These are phyloP conservation scores for Cairneyella variabilis DNA, from an alignment of 495 filamentous ascomycete species.

Conservation along the genomic window DNA sequence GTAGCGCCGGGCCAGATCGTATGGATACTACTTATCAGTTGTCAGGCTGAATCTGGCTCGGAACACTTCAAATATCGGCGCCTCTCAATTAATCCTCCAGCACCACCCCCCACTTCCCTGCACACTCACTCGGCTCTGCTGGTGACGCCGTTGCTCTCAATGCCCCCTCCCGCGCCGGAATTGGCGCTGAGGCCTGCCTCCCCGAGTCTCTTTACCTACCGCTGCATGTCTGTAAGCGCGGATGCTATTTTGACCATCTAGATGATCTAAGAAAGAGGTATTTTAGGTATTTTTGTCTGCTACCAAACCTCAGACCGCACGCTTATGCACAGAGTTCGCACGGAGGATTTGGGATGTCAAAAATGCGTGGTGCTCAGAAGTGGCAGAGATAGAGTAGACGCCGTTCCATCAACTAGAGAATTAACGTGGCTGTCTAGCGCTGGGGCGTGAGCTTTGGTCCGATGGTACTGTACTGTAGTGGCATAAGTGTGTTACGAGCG, in stretches of 20 bases:
- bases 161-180: background rate
- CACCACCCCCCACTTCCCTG: too few relatives aligned
- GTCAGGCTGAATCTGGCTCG: too few relatives aligned
- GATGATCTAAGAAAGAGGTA: background rate
- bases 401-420: background rate
- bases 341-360: background rate
- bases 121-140: too few relatives aligned
- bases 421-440: background rate
- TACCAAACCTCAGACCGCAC: too few relatives aligned
- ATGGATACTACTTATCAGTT: too few relatives aligned
- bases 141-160: too few relatives aligned
- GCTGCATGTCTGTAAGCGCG: too few relatives aligned
- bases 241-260: background rate
- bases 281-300: too few relatives aligned
- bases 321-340: background rate
- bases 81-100: too few relatives aligned
- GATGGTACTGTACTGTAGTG: background rate
- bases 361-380: background rate
- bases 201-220: too few relatives aligned
- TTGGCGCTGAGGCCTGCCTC: background rate
- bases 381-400: background rate
- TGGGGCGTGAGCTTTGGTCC: background rate
- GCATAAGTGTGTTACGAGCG: background rate
- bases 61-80: too few relatives aligned
- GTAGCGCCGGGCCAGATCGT: too few relatives aligned